Base-by-base conservation (phyloP, 1,284 basidiomycete species). In the Cryptococcus sp. region DNA sequence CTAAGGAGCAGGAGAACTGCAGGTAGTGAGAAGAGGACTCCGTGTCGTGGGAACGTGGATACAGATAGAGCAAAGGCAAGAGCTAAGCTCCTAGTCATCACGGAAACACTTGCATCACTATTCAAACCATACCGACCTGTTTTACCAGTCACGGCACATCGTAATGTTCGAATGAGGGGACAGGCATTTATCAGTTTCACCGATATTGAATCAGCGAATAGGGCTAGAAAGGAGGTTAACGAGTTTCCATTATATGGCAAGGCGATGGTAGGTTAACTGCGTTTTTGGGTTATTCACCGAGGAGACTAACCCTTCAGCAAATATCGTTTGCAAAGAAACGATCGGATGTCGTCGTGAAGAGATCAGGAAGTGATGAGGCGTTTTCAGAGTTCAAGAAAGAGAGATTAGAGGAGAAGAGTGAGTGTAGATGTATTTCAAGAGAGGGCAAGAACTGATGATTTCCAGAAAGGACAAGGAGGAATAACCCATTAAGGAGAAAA, bases 161-260 rank as follows among this genome's bases (percentile, higher is more conserved):
- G 81, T 54, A 98, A 97, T 79, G 77, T 97, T 58, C 85, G 95
- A 36, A 98, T 99, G 96, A 83, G 96, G 43, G 95, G 95, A 10
- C 95, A 99, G 78, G 95, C 95, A 4, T 99, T 99, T 70, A 89
- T 99, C 15, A 91, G 90, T 35, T 96, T 98, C 74, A 82, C 83
- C 58, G 84, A 86, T 50, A 80, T 84, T 51, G 87, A 94, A 57
- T 83, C 84, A 53, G 95, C 95, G 35, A 83, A 83, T 68, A 89
- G 88, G 74, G 95, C 95, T 4, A 81, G 89, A 82, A 88, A 84
- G 77, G 95, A 98, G 74, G 92, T 97, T 41, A 83, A 86, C 56
- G 86, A 91, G 49, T 98, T 99, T 73, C 95, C 95, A 5, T 77
- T 99, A 35, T 98, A 98, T 72, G 90, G 91, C 6, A 96, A 96